Base-by-base conservation (phyloP, 2,329 filamentous ascomycete species). In the Talaromyces sp. region DNA sequence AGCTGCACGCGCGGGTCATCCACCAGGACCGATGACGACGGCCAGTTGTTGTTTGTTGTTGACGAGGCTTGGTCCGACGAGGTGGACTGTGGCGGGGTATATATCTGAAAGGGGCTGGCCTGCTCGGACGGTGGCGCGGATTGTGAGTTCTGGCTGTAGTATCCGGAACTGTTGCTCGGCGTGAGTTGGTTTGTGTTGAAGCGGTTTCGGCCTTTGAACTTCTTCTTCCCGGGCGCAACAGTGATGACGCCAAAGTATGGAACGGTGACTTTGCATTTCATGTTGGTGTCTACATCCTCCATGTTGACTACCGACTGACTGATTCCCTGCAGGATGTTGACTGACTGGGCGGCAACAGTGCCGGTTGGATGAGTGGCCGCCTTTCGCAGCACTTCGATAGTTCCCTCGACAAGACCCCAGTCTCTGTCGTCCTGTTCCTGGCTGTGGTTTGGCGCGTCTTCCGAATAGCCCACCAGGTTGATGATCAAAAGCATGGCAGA, bases 211-310 rank as follows among this genome's bases (percentile, higher is more conserved):
- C 5, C 4, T 29, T 58, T 58, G 41, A 29, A 24, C 21, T 17
- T 31, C 19, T 72, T 73, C 38, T 70, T 70, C 32, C 74, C 73
- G 5, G 69, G 66, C 7, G 72, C 70, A 8, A 78, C 69, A 9
- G 70, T 70, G 35, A 78, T 73, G 10, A 73, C 80, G 24, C 82
- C 76, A 69, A 80, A 80, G 60, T 77, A 80, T 2, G 78, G 78
- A 24, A 81, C 74, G 5, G 74, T 73, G 19, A 78, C 73, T 64
- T 77, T 76, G 63, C 73, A 78, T 5, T 65, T 69, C 43, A 55
- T 54, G 13, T 8, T 26, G n/a, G 10, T 56, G 24, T 52, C 49
- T 21, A 54, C 17, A 14, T 54, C 53, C 19, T 58, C 49, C 21
- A 35, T 55, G 21, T 53, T 26, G 26, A 24, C 26, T 14, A 58